phyloP scores from a whole-genome alignment of 768 basidiomycete genomes.

The Dioszegia crocea region DNA sequence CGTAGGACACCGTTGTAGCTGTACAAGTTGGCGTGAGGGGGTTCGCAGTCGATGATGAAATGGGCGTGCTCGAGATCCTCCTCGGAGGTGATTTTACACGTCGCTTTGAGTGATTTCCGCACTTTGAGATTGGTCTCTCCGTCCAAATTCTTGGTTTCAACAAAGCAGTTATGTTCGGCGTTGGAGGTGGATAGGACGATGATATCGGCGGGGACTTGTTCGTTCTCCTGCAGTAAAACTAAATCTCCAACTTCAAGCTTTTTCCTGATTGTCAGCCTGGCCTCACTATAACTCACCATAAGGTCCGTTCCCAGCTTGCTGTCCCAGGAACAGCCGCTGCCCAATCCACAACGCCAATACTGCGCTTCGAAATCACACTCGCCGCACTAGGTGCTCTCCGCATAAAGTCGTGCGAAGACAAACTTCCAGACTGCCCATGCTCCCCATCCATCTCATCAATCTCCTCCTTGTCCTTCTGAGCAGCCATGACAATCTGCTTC shows the following conservation, averaged over 20 bases:
- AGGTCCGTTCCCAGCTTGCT: constrained; percentile 85
- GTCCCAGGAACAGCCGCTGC: constrained; percentile 63
- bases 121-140: constrained; percentile 96
- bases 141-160: constrained; percentile 97
- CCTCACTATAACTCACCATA: constrained; percentile 55
- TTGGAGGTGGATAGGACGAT: constrained; percentile 88
- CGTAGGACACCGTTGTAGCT: constrained; percentile 78
- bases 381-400: constrained; percentile 17
- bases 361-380: constrained; percentile 41
- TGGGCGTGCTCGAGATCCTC: constrained; percentile 83
- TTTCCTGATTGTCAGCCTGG: constrained; percentile 57
- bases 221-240: constrained; percentile 83
- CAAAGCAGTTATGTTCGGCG: constrained; percentile 82
- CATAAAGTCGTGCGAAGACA: background rate
- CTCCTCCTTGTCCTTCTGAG: constrained; percentile 27
- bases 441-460: constrained; percentile 19
- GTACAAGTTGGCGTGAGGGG: constrained; percentile 90
- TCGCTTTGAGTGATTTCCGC: constrained; percentile 70
- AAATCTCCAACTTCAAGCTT: constrained; percentile 97
- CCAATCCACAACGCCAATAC: constrained; percentile 77
- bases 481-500: constrained; percentile 61
- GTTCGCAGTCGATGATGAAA: constrained; percentile 87
- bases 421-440: background rate
- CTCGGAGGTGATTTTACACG: constrained; percentile 69
- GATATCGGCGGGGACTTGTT: constrained; percentile 94